These are phyloP conservation scores for Eutypella sp. DNA, from an alignment of 2,329 filamentous ascomycete species.

Conservation along the genomic window DNA sequence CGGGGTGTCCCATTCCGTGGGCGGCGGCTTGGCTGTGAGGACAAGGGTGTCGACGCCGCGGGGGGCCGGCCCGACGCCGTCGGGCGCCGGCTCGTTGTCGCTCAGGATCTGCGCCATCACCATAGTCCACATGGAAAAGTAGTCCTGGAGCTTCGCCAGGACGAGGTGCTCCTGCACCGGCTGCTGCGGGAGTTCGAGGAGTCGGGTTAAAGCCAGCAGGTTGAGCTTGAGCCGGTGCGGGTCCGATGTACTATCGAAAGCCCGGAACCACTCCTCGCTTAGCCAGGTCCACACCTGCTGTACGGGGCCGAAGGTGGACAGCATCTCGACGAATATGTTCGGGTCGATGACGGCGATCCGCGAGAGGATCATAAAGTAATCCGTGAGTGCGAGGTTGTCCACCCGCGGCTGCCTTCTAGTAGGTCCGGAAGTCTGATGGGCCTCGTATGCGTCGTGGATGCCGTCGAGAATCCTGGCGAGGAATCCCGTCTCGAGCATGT, in stretches of 20 bases:
- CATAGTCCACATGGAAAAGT: constrained; percentile 71
- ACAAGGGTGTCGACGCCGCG: constrained; percentile 47
- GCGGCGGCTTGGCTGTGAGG: constrained; percentile 34
- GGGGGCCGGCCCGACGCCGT: constrained; percentile 13
- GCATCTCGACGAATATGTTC: constrained; percentile 56
- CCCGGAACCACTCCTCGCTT: constrained; percentile 59
- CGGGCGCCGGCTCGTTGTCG: constrained; percentile 36
- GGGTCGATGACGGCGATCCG: constrained; percentile 73
- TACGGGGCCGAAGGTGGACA: constrained; percentile 41
- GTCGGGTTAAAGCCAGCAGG: constrained; percentile 64
- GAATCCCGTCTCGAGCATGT: constrained; percentile 60
- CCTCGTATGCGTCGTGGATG: constrained; percentile 64
- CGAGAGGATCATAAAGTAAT: constrained; percentile 80
- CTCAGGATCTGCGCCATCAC: constrained; percentile 62
- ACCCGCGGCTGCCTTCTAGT: constrained; percentile 65
- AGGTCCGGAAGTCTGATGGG: constrained; percentile 78
- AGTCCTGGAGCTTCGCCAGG: constrained; percentile 61
- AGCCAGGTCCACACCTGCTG: constrained; percentile 57
- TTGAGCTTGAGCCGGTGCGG: constrained; percentile 65
- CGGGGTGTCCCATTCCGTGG: constrained; percentile 51
- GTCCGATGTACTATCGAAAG: constrained; percentile 64
- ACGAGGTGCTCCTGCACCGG: constrained; percentile 54
- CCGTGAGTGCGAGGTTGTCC: constrained; percentile 70
- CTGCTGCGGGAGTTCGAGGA: constrained; percentile 59
- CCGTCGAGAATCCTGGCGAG: constrained; percentile 59